phyloP scores from a whole-genome alignment of 2,329 filamentous ascomycete species.

The Colletotrichum lupini region DNA sequence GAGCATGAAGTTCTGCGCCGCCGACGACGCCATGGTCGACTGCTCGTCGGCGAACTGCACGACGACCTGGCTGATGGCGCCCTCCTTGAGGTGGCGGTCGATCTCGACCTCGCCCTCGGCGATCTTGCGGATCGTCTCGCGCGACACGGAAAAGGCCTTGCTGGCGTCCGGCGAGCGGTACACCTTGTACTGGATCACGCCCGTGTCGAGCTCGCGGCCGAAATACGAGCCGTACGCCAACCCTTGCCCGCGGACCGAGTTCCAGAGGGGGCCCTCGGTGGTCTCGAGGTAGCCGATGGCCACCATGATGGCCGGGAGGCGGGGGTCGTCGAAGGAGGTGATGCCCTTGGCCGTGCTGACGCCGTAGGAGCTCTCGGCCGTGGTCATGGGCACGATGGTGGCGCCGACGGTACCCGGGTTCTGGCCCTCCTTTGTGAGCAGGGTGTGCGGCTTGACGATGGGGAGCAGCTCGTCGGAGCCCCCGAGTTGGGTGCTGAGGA shows the following conservation, averaged over 20 bases:
- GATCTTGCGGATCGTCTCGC: constrained; percentile 79
- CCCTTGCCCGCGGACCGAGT: constrained; percentile 89
- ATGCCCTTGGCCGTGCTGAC: constrained; percentile 81
- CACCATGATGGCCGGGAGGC: constrained; percentile 86
- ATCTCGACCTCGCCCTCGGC: constrained; percentile 77
- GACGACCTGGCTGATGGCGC: constrained; percentile 90
- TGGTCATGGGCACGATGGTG: constrained; percentile 88
- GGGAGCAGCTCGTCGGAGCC: constrained; percentile 65
- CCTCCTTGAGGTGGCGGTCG: constrained; percentile 86
- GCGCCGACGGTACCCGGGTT: constrained; percentile 79
- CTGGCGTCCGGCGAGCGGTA: constrained; percentile 91
- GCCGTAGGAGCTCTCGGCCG: constrained; percentile 91
- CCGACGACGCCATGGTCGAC: constrained; percentile 84
- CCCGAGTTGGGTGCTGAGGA: constrained; percentile 62
- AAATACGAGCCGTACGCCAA: constrained; percentile 92
- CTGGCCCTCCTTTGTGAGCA: constrained; percentile 81
- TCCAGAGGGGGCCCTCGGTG: constrained; percentile 94
- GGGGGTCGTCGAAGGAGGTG: constrained; percentile 78
- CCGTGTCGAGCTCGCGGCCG: constrained; percentile 79
- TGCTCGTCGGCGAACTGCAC: constrained; percentile 89
- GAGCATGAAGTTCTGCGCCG: constrained; percentile 83
- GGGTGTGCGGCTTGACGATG: constrained; percentile 74
- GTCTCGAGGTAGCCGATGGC: constrained; percentile 92
- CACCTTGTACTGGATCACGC: constrained; percentile 84
- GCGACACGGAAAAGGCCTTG: constrained; percentile 84